These are phyloP conservation scores for Metschnikowia dekortorum DNA, from an alignment of 805 yeast species.

Conservation along the genomic window DNA sequence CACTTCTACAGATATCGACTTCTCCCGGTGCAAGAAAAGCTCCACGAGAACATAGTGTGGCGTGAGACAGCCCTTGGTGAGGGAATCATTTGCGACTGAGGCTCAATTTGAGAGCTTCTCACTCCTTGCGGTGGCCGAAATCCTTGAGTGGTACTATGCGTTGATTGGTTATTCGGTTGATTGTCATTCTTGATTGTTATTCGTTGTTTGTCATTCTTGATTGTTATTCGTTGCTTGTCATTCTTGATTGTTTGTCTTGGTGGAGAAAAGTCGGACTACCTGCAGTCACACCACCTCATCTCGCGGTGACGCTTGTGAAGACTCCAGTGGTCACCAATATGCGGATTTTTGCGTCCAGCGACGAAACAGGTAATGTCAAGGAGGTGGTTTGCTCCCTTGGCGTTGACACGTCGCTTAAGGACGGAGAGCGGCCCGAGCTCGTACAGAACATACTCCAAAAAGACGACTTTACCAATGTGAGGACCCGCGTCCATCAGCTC, in stretches of 20 bases:
- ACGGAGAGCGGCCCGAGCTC: constrained; percentile 59
- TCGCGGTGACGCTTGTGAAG: background rate
- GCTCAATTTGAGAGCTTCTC: background rate
- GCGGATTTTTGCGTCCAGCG: constrained; percentile 62
- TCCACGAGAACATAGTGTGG: constrained; percentile 8
- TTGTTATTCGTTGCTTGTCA: background rate
- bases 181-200: background rate
- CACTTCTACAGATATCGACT: constrained; percentile 9
- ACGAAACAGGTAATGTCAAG: constrained; percentile 63
- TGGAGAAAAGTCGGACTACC: background rate
- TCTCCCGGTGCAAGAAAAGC: constrained; percentile 10
- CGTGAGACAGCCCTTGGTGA: constrained; percentile 10
- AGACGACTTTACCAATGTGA: constrained; percentile 24
- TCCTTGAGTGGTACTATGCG: too few species aligned
- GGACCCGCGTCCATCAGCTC: constrained; percentile 34
- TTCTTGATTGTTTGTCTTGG: background rate
- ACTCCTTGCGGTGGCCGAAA: too few species aligned
- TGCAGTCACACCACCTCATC: constrained; percentile 3
- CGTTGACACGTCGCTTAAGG: constrained; percentile 74
- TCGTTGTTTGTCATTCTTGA: background rate
- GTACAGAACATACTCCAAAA: constrained; percentile 39
- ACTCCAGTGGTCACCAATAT: constrained; percentile 18
- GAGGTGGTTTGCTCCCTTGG: constrained; percentile 62
- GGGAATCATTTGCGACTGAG: constrained; percentile 8
- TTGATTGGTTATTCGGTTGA: background rate